These are phyloP conservation scores for Pythium plurisporium DNA, from an alignment of 352 stramenopile species.

Conservation along the genomic window DNA sequence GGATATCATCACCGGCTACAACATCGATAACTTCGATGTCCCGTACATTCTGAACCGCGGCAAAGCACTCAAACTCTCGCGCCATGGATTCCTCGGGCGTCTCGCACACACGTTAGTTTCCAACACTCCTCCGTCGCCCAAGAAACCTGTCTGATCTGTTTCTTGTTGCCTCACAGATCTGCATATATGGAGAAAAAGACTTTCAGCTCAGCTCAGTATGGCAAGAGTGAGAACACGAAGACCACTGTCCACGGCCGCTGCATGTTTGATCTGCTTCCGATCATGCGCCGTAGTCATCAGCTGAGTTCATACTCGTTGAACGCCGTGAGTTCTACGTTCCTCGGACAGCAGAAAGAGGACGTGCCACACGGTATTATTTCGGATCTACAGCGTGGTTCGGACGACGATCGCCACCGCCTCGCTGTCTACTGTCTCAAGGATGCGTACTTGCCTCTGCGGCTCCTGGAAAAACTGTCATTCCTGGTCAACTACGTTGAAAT, in stretches of 20 bases:
- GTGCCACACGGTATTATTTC: conserved; percentile 99
- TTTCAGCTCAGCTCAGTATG: conserved; percentile 97
- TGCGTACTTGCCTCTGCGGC: conserved; percentile 92
- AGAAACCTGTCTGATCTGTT: not conserved
- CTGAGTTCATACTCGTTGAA: conserved; percentile 99
- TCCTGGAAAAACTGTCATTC: conserved; percentile 98
- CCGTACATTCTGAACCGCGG: conserved; percentile 98
- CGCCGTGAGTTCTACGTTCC: conserved; percentile 96
- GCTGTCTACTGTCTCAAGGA: conserved; percentile 99
- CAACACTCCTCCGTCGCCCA: not conserved
- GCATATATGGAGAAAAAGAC: conserved; percentile 96
- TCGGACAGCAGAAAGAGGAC: conserved; percentile 99
- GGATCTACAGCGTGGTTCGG: conserved; percentile 90
- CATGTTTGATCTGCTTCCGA: conserved; percentile 98
- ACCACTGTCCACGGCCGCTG: conserved; percentile 97
- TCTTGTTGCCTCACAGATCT: too few relatives aligned
- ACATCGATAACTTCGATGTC: conserved; percentile 99
- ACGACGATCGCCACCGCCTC: conserved; percentile 97
- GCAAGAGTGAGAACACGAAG: conserved; percentile 97
- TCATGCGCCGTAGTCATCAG: conserved; percentile 99
- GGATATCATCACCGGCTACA: conserved; percentile 99
- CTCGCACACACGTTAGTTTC: conserved; percentile 82
- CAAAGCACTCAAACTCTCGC: conserved; percentile 87
- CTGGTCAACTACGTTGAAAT: conserved; percentile 99
- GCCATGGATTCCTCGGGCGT: conserved; percentile 79